Evolutionary conservation across 116 monocot genomes (phyloP).

Genomic region (Iris pallida): DNA sequence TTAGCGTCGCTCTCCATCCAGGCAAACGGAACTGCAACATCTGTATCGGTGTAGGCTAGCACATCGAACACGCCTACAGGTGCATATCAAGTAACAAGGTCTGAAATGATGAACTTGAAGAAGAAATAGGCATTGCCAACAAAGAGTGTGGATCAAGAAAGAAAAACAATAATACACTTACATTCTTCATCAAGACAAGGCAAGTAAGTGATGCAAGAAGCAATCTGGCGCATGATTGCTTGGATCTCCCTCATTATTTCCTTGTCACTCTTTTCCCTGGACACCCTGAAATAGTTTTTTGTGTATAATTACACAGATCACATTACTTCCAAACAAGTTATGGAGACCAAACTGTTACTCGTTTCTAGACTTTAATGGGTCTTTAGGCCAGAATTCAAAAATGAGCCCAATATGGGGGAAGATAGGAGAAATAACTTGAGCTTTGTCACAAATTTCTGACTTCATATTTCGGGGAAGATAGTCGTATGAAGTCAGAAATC

Average conservation of each 20-base stretch:
- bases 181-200: slow-evolving; percentile 95
- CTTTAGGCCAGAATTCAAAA: no score
- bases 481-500: no score
- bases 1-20: slow-evolving; percentile 98
- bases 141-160: neutral
- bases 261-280: slow-evolving; percentile 88
- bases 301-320: no score
- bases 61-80: slow-evolving; percentile 84
- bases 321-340: neutral
- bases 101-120: neutral
- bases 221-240: slow-evolving; percentile 96
- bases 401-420: no score
- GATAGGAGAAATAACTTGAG: no score
- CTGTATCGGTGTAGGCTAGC: slow-evolving; percentile 85
- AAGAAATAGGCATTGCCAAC: neutral
- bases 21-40: slow-evolving; percentile 65
- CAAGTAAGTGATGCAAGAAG: slow-evolving; percentile 93
- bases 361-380: neutral
- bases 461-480: no score
- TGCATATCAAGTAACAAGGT: neutral
- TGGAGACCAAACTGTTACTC: neutral
- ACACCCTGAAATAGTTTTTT: slow-evolving; percentile 31
- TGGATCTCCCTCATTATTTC: slow-evolving; percentile 99
- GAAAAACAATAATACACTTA: slow-evolving; percentile 17
- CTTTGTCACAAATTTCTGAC: no score